phyloP scores from a whole-genome alignment of 257 asterid genomes.

The Oldenlandia corymbosa region DNA sequence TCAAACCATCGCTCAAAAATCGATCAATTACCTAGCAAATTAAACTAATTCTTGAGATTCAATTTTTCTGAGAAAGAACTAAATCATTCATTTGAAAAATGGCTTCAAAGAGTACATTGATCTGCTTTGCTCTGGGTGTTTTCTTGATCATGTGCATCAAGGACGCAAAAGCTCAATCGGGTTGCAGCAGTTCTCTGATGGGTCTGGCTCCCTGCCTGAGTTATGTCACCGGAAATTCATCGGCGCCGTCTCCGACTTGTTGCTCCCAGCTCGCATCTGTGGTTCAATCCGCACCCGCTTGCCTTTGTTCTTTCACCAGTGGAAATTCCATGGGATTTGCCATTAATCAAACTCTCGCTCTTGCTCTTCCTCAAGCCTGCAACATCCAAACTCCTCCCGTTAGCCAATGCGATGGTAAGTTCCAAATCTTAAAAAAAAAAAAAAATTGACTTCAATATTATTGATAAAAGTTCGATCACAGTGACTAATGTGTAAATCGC shows the following conservation, averaged over 20 bases:
- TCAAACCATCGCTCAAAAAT: not conserved
- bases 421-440: too few relatives aligned
- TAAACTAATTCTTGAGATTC: not conserved
- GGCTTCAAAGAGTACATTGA: conserved; percentile 8
- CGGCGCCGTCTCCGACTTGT: conserved; percentile 45
- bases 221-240: conserved; percentile 46
- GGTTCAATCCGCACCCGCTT: conserved; percentile 41
- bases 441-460: too few relatives aligned
- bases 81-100: not conserved
- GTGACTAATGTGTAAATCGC: too few relatives aligned
- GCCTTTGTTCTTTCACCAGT: conserved; percentile 42
- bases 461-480: too few relatives aligned
- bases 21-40: not conserved
- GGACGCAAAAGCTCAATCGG: conserved; percentile 36
- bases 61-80: not conserved
- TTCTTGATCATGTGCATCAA: conserved; percentile 14
- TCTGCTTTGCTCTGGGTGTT: conserved; percentile 17
- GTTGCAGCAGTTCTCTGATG: conserved; percentile 35
- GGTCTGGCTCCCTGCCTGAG: conserved; percentile 50
- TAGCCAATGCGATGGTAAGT: conserved; percentile 43
- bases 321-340: conserved; percentile 33
- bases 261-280: conserved; percentile 45
- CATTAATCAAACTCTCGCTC: conserved; percentile 49
- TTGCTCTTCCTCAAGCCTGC: conserved; percentile 45
- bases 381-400: conserved; percentile 47